Conservation (phyloP, 2,329 filamentous ascomycete genomes). For the Beauveria asiatica region DNA sequence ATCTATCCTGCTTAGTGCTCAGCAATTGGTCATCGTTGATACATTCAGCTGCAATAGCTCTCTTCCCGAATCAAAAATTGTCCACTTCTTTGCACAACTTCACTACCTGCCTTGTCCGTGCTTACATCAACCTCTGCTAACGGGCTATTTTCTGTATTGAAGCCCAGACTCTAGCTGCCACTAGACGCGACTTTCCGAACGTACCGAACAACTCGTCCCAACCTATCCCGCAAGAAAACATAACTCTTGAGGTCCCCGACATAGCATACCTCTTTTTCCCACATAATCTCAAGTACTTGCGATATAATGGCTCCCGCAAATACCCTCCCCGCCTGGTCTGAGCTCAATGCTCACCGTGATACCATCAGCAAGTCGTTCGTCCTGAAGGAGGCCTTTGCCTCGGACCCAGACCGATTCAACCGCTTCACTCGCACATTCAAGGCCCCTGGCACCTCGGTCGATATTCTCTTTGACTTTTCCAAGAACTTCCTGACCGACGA, state of each 20-base stretch:
- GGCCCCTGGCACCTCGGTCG: conserved; percentile 71
- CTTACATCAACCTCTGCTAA: not conserved
- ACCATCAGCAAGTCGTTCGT: conserved; percentile 80
- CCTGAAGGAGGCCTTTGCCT: conserved; percentile 85
- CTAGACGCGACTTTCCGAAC: not conserved
- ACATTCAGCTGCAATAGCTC: not conserved
- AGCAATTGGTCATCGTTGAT: conserved; percentile 8
- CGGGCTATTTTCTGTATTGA: not conserved
- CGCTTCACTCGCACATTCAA: conserved; percentile 84
- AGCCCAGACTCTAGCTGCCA: not conserved
- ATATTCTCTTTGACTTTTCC: conserved; percentile 96
- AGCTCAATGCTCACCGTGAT: conserved; percentile 86
- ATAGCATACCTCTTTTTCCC: not conserved
- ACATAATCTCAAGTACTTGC: not conserved
- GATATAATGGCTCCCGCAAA: conserved; percentile 69
- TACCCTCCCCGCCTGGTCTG: conserved; percentile 77
- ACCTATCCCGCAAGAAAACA: not conserved
- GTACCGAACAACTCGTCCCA: not conserved
- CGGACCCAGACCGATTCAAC: conserved; percentile 79
- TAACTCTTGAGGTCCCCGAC: not conserved
- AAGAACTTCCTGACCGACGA: conserved; percentile 98
- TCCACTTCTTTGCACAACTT: not conserved
- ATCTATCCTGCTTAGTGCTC: not conserved
- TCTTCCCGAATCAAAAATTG: not conserved
- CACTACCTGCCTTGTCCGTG: not conserved